Evolutionary conservation across 345 rosid genomes (phyloP).

Genomic region (Melaleuca quinquenervia): DNA sequence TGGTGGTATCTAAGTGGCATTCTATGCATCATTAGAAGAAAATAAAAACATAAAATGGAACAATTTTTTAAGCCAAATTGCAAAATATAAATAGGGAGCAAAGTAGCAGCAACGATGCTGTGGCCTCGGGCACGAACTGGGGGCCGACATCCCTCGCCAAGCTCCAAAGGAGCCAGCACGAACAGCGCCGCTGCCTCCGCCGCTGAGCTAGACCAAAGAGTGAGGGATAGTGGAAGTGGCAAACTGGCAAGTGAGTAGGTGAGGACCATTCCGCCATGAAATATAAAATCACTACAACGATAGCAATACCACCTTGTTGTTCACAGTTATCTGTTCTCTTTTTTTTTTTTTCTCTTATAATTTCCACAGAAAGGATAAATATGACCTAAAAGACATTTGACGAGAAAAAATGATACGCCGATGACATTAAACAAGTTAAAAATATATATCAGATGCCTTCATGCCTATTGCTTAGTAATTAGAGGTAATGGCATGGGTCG

Average conservation of each 20-base stretch:
- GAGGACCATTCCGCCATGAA: not conserved
- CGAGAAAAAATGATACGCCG: no score
- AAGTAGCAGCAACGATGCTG: not conserved
- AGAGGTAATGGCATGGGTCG: not conserved
- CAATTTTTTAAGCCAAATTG: not conserved
- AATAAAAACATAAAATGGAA: not conserved
- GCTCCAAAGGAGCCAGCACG: not conserved
- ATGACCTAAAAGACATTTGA: not conserved
- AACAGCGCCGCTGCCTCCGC: not conserved
- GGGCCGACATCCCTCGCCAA: not conserved
- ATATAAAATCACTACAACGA: not conserved
- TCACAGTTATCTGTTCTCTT: not conserved
- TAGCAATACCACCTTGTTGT: not conserved
- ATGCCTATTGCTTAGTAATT: not conserved
- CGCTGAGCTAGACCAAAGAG: not conserved
- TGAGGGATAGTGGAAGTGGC: not conserved
- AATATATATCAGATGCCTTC: not conserved
- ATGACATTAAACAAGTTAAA: not conserved
- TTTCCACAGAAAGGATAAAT: not conserved
- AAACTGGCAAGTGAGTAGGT: not conserved
- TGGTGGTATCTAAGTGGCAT: not conserved
- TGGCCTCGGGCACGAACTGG: no score
- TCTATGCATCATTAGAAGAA: not conserved
- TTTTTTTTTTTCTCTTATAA: not conserved
- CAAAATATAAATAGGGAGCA: not conserved